Percentiles rank a stretch among this genome's conserved stretches.
Conservation (phyloP, 495 filamentous ascomycete genomes). For the Niebla homalea region DNA sequence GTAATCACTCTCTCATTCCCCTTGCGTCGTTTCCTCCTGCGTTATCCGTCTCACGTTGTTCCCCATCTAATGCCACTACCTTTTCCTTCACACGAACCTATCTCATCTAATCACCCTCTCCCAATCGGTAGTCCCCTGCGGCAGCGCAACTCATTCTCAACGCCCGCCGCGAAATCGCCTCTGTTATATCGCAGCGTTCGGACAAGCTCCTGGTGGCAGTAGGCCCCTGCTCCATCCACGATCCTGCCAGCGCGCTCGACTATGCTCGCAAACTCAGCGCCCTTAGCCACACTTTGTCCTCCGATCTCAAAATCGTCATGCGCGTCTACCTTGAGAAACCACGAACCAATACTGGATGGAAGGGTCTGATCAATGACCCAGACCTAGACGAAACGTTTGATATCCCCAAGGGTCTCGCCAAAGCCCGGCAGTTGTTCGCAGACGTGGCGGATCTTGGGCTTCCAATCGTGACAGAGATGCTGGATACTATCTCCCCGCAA, state of each 20-base stretch:
- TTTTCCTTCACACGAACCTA: too few relatives aligned
- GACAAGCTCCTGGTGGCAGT: constrained; percentile 76
- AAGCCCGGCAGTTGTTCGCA: constrained; percentile 78
- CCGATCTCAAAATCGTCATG: constrained; percentile 89
- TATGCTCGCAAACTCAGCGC: constrained; percentile 75
- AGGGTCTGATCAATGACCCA: constrained; percentile 96
- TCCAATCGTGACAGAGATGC: constrained; percentile 91
- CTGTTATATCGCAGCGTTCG: constrained; percentile 59
- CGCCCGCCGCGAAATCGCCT: constrained; percentile 71
- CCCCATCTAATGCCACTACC: too few relatives aligned
- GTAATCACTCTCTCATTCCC: too few relatives aligned
- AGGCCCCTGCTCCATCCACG: constrained; percentile 93
- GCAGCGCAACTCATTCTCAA: too few relatives aligned
- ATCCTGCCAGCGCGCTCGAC: constrained; percentile 77
- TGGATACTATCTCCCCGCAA: constrained; percentile 96
- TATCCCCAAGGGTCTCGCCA: constrained; percentile 89
- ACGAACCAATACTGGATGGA: constrained; percentile 97
- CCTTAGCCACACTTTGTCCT: constrained; percentile 75
- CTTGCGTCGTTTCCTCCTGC: too few relatives aligned
- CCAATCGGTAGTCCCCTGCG: too few relatives aligned
- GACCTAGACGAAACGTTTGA: constrained; percentile 97
- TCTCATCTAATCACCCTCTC: too few relatives aligned
- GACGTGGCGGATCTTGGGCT: constrained; percentile 87
- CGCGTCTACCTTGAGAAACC: constrained; percentile 97
- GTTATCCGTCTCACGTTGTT: too few relatives aligned